Conservation (phyloP, 768 basidiomycete genomes). For the Russula lepida region DNA sequence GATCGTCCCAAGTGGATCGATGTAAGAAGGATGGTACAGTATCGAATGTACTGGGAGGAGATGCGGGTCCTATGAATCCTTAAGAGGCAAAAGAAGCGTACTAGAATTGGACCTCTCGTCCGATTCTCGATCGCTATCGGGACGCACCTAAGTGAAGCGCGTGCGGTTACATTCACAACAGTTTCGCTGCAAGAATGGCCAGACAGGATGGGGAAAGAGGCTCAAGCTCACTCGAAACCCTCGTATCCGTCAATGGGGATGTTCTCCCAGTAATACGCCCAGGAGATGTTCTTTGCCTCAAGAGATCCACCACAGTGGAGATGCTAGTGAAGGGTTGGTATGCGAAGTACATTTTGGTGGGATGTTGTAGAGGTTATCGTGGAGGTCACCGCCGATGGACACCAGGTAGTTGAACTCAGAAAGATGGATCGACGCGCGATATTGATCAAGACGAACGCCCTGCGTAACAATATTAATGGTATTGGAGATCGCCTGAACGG, state of each 20-base stretch:
- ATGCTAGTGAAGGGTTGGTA: conserved; percentile 22
- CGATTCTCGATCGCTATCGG: too few relatives aligned
- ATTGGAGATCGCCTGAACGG: conserved; percentile 25
- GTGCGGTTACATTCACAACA: too few relatives aligned
- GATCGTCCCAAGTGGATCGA: too few relatives aligned
- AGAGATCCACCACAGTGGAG: conserved; percentile 50
- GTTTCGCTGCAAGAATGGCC: conserved; percentile 23
- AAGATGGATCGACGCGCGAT: conserved; percentile 46
- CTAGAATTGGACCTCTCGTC: too few relatives aligned
- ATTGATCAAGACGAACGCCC: conserved; percentile 39
- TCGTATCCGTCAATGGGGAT: conserved; percentile 43
- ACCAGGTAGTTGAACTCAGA: conserved; percentile 57
- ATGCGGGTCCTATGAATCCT: too few relatives aligned
- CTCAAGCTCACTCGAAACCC: conserved; percentile 17
- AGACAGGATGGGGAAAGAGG: neutral
- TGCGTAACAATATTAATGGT: conserved; percentile 39
- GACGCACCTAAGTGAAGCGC: too few relatives aligned
- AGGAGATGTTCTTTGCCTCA: conserved; percentile 48
- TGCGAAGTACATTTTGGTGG: conserved; percentile 18
- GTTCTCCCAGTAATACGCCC: conserved; percentile 55
- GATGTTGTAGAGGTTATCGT: conserved; percentile 32
- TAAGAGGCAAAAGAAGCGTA: too few relatives aligned
- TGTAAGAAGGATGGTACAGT: too few relatives aligned
- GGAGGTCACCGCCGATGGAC: conserved; percentile 45
- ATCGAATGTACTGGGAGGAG: too few relatives aligned